These are phyloP conservation scores for Raddia guianensis DNA, from an alignment of 176 grass and related monocot genomes.

Conservation along the genomic window DNA sequence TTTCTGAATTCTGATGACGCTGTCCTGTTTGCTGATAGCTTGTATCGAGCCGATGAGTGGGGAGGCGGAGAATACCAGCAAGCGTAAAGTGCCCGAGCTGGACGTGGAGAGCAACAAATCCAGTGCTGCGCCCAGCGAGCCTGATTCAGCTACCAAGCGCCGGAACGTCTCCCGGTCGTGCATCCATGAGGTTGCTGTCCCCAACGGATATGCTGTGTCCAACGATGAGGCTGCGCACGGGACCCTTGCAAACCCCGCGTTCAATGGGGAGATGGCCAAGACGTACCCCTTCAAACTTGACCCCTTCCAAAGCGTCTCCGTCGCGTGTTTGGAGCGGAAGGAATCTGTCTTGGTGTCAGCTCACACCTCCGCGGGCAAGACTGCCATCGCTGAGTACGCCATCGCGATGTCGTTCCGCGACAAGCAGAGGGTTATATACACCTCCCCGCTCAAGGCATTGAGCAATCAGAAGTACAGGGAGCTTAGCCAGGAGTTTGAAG, in stretches of 20 bases:
- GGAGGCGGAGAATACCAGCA: conserved; percentile 39
- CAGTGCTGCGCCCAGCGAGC: not conserved
- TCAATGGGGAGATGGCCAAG: conserved; percentile 89
- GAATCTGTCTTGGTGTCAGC: conserved; percentile 92
- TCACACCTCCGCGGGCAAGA: conserved; percentile 96
- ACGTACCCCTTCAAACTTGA: conserved; percentile 89
- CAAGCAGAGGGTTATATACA: conserved; percentile 95
- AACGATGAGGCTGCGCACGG: conserved; percentile 71
- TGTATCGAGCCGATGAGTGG: conserved; percentile 41
- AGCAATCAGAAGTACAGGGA: conserved; percentile 99
- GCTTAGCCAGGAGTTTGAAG: conserved; percentile 86
- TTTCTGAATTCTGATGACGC: not conserved
- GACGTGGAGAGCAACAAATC: conserved; percentile 14
- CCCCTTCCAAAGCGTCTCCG: conserved; percentile 85
- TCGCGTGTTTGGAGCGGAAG: conserved; percentile 86
- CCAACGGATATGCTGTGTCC: conserved; percentile 54
- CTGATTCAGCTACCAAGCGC: conserved; percentile 61
- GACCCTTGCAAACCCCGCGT: conserved; percentile 64
- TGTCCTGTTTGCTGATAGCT: not conserved
- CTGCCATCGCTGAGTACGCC: conserved; percentile 87
- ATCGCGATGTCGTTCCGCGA: conserved; percentile 95
- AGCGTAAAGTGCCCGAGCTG: conserved; percentile 50
- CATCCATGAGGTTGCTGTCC: conserved; percentile 90
- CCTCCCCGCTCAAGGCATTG: conserved; percentile 90
- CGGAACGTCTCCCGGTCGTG: conserved; percentile 71